Conservation (phyloP, 2,329 filamentous ascomycete species). For the Arthrinium puccinioides region DNA sequence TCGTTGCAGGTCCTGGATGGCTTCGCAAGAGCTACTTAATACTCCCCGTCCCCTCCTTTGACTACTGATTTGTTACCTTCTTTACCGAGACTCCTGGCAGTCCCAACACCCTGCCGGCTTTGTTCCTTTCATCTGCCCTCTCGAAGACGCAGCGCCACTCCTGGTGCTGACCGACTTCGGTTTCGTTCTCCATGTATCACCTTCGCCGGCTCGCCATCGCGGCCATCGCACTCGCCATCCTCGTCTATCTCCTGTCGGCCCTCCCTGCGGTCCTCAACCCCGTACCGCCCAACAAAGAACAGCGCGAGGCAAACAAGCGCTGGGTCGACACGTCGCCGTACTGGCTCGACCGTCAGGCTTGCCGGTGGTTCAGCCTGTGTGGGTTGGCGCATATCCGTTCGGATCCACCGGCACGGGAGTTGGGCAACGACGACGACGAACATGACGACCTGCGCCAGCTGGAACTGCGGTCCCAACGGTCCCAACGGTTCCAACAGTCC, state of each 20-base stretch:
- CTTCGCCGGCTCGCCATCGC: constrained; percentile 36
- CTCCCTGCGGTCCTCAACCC: constrained; percentile 54
- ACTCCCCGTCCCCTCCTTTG: no score
- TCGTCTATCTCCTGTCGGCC: constrained; percentile 42
- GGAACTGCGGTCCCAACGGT: constrained; percentile 22
- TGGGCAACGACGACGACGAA: constrained; percentile 14
- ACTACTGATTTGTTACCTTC: no score
- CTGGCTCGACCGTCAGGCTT: constrained; percentile 69
- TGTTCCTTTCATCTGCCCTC: no score
- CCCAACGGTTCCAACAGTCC: constrained; percentile 16
- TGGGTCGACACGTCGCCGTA: constrained; percentile 69
- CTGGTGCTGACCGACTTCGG: no score
- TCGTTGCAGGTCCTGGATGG: no score
- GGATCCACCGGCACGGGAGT: constrained; percentile 40
- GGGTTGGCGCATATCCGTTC: constrained; percentile 65
- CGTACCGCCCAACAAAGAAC: constrained; percentile 52
- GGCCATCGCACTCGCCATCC: constrained; percentile 28
- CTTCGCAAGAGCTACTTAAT: no score
- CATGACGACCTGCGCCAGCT: constrained; percentile 20
- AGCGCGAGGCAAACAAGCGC: constrained; percentile 51
- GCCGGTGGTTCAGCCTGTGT: constrained; percentile 73
- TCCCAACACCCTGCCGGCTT: no score
- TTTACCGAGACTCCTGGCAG: no score
- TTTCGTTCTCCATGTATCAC: constrained; percentile 42
- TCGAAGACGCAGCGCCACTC: no score